Base-by-base conservation (phyloP, 1,284 basidiomycete species). In the Vanrija sp. region DNA sequence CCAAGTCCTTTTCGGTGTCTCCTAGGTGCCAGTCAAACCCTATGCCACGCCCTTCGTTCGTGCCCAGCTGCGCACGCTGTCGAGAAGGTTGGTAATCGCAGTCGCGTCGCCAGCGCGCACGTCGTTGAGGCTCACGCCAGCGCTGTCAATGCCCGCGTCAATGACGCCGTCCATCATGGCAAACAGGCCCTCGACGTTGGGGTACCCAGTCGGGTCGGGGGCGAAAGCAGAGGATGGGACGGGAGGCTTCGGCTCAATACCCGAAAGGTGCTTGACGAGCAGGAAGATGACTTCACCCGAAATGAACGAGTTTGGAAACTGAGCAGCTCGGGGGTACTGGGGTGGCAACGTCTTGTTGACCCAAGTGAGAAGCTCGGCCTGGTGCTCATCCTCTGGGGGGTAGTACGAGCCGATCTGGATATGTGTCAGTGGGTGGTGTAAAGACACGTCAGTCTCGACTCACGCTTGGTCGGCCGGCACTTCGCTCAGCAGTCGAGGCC, bases 41-140 rank as follows among this genome's bases (percentile, higher is more conserved):
- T 41, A 53, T 20, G 52, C 47, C 31, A 54, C 12, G 14, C 51
- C 51, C 22, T 39, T 23, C 39, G 42, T 36, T 14, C 19, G 36
- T n/a, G 57, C 47, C 69, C 69, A 71, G 2, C 41, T 41, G 35
- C 57, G 56, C 19, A 94, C 75, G 49, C 87, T 86, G 61, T 81
- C 83, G 62, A 95, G 72, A 23, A 95, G 77, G 68, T 89, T 84
- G 8, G 85, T 65, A 60, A 93, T 83, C 77, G 88, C 90, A 41
- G 86, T 85, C 41, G 82, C 78, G 69, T 87, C 88, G 38, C 87
- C 89, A 57, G 83, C 82, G 49, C 88, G 80, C 42, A 96, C 80
- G 72, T 95, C 92, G 68, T 93, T 93, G 75, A 95, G 91, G 65
- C 88, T 92, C 31, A 94, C 86, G 58, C 76, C 84, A 10, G 87